Conservation (phyloP, 148 eudicot species). For the Rheum nobile region DNA sequence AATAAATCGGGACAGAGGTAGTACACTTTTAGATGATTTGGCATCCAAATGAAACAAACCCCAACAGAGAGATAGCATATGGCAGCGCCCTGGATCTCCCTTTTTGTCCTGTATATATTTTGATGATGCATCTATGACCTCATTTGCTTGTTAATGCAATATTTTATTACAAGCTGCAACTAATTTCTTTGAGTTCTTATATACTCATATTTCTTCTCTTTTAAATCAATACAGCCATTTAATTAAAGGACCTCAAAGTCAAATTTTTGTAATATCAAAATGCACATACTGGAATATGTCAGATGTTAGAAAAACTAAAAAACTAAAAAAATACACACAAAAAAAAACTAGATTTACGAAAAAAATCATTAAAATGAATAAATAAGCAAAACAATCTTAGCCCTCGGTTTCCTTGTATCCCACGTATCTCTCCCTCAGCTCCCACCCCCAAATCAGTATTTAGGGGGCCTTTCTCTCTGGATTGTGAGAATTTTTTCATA, state of each 20-base stretch:
- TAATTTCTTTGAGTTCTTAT: background rate
- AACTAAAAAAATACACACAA: background rate
- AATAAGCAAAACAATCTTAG: conserved; percentile 1
- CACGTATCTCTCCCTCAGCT: background rate
- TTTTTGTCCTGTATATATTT: background rate
- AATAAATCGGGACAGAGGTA: too few relatives aligned
- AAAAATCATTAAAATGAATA: background rate
- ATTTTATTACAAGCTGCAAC: background rate
- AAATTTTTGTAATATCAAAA: background rate
- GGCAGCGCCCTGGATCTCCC: conserved; percentile 2
- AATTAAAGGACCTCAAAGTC: background rate
- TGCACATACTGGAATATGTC: conserved; percentile 2
- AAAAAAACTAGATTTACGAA: background rate
- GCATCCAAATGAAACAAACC: conserved; percentile 4
- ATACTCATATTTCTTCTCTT: background rate
- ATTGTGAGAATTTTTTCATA: background rate
- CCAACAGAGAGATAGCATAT: background rate
- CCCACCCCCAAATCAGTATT: conserved; percentile 3
- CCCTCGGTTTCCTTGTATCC: conserved; percentile 9
- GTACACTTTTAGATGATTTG: background rate
- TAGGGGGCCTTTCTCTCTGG: background rate
- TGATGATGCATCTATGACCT: background rate
- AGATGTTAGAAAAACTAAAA: background rate
- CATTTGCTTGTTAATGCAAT: background rate
- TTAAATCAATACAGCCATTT: background rate